Evolutionary conservation across 2,329 filamentous ascomycete genomes (phyloP).

Genomic region (Chaetomium olivaceum): DNA sequence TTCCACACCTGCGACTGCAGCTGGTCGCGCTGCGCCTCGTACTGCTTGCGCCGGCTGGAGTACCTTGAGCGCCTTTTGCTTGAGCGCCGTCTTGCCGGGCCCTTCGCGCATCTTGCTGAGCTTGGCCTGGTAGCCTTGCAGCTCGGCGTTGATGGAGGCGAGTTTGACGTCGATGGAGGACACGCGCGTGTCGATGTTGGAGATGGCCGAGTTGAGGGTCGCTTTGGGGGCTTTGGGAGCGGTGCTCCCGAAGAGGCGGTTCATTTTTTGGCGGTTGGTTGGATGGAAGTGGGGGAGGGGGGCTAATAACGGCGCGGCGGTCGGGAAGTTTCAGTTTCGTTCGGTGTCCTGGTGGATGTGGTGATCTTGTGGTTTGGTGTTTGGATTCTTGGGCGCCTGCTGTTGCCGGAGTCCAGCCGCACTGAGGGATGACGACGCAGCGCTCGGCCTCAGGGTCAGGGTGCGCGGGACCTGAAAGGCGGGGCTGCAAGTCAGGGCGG

Average conservation of each 20-base stretch:
- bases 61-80: constrained; percentile 91
- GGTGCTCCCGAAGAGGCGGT: constrained; percentile 82
- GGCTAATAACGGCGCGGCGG: neutral
- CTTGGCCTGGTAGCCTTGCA: constrained; percentile 82
- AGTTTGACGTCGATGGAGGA: constrained; percentile 92
- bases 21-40: constrained; percentile 92
- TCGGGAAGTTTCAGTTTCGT: neutral
- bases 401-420: neutral
- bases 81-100: constrained; percentile 87
- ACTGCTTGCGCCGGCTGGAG: constrained; percentile 91
- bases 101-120: constrained; percentile 93
- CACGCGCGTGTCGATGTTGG: constrained; percentile 81
- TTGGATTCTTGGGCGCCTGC: neutral
- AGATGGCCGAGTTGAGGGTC: constrained; percentile 78
- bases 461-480: neutral
- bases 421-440: neutral
- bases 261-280: constrained; percentile 65
- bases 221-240: constrained; percentile 88
- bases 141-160: constrained; percentile 85
- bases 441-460: neutral
- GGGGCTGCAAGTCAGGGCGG: neutral
- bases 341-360: neutral
- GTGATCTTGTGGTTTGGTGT: neutral
- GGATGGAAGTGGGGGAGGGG: neutral
- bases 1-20: constrained; percentile 95